Conservation (phyloP, 1,139 yeast genomes). For the Scheffersomyces parashehatae region DNA sequence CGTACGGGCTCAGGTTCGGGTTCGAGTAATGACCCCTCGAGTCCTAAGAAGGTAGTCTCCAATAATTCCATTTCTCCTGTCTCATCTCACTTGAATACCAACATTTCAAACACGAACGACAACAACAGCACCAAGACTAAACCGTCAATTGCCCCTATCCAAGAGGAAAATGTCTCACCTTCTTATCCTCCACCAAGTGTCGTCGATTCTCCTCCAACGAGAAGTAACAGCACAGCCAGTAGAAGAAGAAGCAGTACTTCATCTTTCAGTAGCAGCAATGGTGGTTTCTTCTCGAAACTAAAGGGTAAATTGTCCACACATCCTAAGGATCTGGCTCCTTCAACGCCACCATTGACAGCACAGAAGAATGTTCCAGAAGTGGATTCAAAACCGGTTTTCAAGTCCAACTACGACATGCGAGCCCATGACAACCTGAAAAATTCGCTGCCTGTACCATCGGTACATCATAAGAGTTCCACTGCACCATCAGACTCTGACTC, state of each 20-base stretch:
- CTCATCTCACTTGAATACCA: constrained; percentile 27
- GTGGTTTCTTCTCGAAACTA: constrained; percentile 40
- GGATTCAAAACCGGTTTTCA: constrained; percentile 8
- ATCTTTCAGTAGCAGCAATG: constrained; percentile 14
- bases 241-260: neutral
- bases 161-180: constrained; percentile 25
- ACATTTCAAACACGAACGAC: constrained; percentile 38
- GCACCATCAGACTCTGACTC: neutral
- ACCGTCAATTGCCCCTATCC: constrained; percentile 37
- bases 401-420: constrained; percentile 11
- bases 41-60: neutral
- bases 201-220: neutral
- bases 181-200: neutral
- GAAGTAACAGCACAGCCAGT: neutral
- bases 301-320: constrained; percentile 31
- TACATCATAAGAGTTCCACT: neutral
- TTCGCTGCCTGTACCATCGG: neutral
- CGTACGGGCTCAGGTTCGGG: neutral
- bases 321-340: constrained; percentile 13
- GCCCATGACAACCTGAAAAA: neutral
- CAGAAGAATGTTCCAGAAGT: neutral
- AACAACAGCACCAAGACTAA: constrained; percentile 31
- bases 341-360: constrained; percentile 7
- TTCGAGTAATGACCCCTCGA: neutral
- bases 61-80: constrained; percentile 14